Percentiles rank a stretch among this genome's conserved stretches.
Conservation (phyloP, 1,284 basidiomycete genomes). For the Heterobasidion annosum region DNA sequence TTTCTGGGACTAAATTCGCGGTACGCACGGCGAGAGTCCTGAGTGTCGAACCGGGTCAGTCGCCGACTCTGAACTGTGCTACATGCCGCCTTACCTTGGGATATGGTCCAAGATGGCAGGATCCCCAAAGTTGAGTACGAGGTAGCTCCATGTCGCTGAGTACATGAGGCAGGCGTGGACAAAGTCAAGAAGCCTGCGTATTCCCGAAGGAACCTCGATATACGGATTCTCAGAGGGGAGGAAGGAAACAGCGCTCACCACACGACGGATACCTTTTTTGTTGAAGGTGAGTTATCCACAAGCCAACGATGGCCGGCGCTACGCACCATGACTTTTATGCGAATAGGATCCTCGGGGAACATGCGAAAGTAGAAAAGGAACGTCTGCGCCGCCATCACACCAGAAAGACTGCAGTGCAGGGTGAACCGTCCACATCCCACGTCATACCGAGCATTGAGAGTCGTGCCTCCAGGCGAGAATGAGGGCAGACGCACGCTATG, state of each 20-base stretch:
- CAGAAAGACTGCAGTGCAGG: constrained; percentile 12
- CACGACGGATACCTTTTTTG: constrained; percentile 1
- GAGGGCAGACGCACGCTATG: constrained; percentile 2
- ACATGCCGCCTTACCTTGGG: constrained; percentile 21
- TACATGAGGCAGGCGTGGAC: constrained; percentile 27
- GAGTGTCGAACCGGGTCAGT: not conserved
- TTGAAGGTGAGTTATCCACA: not conserved
- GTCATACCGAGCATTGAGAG: no score
- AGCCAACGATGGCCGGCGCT: not conserved
- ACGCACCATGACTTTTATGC: constrained; percentile 12
- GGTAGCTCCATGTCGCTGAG: constrained; percentile 27
- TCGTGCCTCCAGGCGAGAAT: no score
- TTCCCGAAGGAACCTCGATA: no score
- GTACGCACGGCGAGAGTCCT: constrained; percentile 32
- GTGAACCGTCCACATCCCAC: no score
- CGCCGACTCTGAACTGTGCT: no score
- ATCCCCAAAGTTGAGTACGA: constrained; percentile 28
- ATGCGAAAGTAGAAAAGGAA: constrained; percentile 13
- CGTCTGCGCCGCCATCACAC: constrained; percentile 12
- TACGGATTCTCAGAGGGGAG: not conserved
- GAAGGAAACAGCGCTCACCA: constrained; percentile 1
- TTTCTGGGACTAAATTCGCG: not conserved
- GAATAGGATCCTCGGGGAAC: constrained; percentile 11
- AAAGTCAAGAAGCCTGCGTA: constrained; percentile 21
- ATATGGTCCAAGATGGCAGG: constrained; percentile 21